Conservation (phyloP, 2,329 filamentous ascomycete genomes). For the Scytalidium sp. region DNA sequence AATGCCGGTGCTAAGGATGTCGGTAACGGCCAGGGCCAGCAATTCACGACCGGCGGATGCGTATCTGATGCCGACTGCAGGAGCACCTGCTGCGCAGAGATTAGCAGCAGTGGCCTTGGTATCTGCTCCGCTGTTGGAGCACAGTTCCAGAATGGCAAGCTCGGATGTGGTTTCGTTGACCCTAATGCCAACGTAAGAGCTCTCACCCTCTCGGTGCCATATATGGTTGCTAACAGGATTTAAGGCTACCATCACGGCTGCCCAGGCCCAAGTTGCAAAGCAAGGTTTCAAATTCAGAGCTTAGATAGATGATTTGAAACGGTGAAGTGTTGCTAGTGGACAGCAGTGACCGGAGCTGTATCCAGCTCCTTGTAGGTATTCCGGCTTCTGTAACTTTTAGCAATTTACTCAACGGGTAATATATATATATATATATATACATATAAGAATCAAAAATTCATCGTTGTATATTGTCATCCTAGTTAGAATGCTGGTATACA, state of each 20-base stretch:
- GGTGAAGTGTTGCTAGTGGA: not conserved
- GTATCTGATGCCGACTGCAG: conserved; percentile 31
- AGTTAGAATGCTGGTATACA: too few species aligned
- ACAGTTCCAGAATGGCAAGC: conserved; percentile 34
- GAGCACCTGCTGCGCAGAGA: conserved; percentile 31
- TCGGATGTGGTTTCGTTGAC: conserved; percentile 34
- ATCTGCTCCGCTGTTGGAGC: conserved; percentile 34
- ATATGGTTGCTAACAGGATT: conserved; percentile 1
- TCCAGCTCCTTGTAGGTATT: too few species aligned
- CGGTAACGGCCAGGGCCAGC: conserved; percentile 28
- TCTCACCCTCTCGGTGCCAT: conserved; percentile 2
- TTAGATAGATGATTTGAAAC: not conserved
- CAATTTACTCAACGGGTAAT: too few species aligned
- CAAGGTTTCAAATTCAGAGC: conserved; percentile 30
- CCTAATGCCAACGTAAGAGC: conserved; percentile 26
- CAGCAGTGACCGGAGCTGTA: not conserved
- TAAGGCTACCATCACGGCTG: conserved; percentile 23
- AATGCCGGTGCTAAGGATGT: conserved; percentile 32
- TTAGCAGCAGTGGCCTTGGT: conserved; percentile 24
- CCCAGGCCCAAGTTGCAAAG: conserved; percentile 29
- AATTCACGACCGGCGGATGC: conserved; percentile 37
- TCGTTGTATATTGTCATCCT: too few species aligned
- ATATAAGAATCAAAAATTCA: too few species aligned
- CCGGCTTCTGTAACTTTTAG: too few species aligned
- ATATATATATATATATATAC: too few species aligned